Evolutionary conservation across 257 asterid species (phyloP), one percentile per base, ranked within the genome.

Genomic region (Fraxinus americana): DNA sequence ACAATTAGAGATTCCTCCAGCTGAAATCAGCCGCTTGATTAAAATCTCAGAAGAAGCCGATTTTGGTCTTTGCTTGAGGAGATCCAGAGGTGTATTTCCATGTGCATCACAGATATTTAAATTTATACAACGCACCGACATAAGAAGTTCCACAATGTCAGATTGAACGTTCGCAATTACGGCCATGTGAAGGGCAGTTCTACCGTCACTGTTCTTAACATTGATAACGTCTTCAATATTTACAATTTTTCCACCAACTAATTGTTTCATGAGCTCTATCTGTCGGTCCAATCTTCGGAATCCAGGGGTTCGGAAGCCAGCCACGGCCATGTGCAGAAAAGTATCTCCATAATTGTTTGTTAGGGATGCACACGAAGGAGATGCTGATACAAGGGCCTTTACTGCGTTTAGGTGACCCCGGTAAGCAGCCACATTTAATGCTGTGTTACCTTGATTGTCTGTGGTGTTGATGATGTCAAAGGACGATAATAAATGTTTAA

Each of bases 171-270:
- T 89, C 68, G 85, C 92, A 0, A 80, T 79, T 2, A 91, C 91
- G 12, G 98, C 99, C 85, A 88, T 43, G 83, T 95, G 99, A 13
- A 95, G 97, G n/a, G 91, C 91, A 0, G 99, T 93, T 74, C 91
- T 83, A 57, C 98, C 97, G 9, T 92, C 92, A 8, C 79, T 82
- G 89, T 93, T 93, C 84, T 78, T 83, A 16, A 77, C 70, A 72
- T 95, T 95, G 78, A 93, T 75, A n/a, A 91, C 38, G 29, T 89
- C 92, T 19, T 85, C 88, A 8, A 86, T 70, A 65, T 81, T 75
- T 25, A 85, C 50, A 14, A 83, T 65, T 13, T 74, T 83, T 8
- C 91, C 87, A 6, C 77, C 1, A 6, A 86, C 75, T 70, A 95
- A 70, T 23, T 78, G 86, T 43, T 83, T 87, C 89, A 95, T 81